Evolutionary conservation across 2,329 filamentous ascomycete species (phyloP).

Genomic region (Trichoderma endophyticum): DNA sequence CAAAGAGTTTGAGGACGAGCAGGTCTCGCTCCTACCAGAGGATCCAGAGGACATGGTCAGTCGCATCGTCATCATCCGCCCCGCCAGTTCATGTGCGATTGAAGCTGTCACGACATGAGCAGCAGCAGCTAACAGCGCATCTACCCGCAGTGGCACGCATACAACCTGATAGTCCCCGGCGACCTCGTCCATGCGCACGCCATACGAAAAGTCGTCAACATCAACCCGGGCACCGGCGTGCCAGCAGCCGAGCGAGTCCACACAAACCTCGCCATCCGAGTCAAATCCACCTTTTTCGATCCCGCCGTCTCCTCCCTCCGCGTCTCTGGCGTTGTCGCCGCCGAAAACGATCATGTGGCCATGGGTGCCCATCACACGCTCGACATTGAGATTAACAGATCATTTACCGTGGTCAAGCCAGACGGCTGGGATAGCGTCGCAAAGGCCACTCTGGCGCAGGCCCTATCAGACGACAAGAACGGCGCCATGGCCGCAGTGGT

Average conservation of each 20-base stretch:
- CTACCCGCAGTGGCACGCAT: conserved; percentile 53
- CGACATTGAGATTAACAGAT: conserved; percentile 81
- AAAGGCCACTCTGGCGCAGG: conserved; percentile 71
- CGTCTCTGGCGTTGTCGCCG: conserved; percentile 52
- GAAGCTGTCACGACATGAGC: not conserved
- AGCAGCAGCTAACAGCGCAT: not conserved
- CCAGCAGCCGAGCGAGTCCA: conserved; percentile 51
- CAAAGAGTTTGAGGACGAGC: conserved; percentile 39
- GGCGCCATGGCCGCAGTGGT: conserved; percentile 86
- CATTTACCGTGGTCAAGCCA: conserved; percentile 84
- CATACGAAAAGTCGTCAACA: conserved; percentile 52
- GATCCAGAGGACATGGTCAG: conserved; percentile 48
- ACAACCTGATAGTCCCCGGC: conserved; percentile 55
- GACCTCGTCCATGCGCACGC: conserved; percentile 55
- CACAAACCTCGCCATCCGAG: conserved; percentile 54
- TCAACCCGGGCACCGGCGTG: conserved; percentile 48
- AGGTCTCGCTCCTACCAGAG: conserved; percentile 42
- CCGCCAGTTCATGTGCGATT: not conserved
- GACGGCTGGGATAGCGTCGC: conserved; percentile 88
- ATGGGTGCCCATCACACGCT: conserved; percentile 58
- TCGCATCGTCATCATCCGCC: conserved; percentile 17
- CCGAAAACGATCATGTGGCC: conserved; percentile 51
- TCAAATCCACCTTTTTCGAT: conserved; percentile 58
- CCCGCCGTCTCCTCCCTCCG: conserved; percentile 53
- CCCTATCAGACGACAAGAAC: conserved; percentile 72